phyloP scores from a whole-genome alignment of 768 basidiomycete species.

The Lactifluus volemus region DNA sequence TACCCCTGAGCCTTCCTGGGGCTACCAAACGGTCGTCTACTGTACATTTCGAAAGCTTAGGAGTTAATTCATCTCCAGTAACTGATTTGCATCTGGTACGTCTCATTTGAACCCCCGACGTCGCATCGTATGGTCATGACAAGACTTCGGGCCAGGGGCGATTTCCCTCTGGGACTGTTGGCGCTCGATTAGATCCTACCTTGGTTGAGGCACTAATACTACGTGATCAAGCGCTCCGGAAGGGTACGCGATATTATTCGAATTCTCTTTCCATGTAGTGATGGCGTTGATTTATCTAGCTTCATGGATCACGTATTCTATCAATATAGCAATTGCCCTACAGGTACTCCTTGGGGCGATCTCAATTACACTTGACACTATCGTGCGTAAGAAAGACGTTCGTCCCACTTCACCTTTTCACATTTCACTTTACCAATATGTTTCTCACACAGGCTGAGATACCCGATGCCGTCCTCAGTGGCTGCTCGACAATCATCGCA shows the following conservation, averaged over 20 bases:
- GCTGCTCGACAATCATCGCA: constrained; percentile 53
- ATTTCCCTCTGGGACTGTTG: not conserved
- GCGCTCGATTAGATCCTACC: not conserved
- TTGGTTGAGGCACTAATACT: not conserved
- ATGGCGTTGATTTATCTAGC: not conserved
- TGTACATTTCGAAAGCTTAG: too few species aligned
- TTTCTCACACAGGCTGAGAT: constrained; percentile 24
- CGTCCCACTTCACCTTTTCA: not conserved
- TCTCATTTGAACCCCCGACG: not conserved
- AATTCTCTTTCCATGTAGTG: not conserved
- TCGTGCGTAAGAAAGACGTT: constrained; percentile 8
- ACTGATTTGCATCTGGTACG: not conserved
- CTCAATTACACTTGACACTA: constrained; percentile 20
- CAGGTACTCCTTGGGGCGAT: constrained; percentile 22
- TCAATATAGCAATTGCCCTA: constrained; percentile 22
- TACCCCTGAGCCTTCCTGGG: too few species aligned
- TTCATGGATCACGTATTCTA: not conserved
- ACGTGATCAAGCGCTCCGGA: not conserved
- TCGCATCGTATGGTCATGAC: not conserved
- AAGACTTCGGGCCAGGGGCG: not conserved
- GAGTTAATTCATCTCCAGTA: too few species aligned
- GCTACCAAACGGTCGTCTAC: too few species aligned
- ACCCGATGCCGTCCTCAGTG: constrained; percentile 37
- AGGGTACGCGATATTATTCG: not conserved
- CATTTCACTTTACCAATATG: not conserved